These are phyloP conservation scores for Rubia balearica DNA, from an alignment of 305 asterid species.

Conservation along the genomic window DNA sequence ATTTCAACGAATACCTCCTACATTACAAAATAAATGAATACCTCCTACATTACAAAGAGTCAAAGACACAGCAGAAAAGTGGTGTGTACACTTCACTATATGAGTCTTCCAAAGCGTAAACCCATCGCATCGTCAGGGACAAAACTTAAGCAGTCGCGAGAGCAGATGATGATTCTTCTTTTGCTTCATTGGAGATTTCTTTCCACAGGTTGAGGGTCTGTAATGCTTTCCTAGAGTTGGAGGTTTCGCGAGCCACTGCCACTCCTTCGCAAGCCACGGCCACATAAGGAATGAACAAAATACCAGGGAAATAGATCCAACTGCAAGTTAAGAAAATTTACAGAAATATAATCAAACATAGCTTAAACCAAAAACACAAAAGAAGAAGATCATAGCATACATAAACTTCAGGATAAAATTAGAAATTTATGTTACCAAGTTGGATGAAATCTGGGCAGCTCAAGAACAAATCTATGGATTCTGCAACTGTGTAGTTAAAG, in stretches of 20 bases:
- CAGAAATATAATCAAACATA: no score
- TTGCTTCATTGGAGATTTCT: conserved; percentile 50
- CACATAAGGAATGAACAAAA: no score
- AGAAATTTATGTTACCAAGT: no score
- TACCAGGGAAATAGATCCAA: no score
- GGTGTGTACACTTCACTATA: background rate
- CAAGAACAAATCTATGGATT: no score
- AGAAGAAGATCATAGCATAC: no score
- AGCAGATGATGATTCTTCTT: conserved; percentile 20
- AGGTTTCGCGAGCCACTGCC: conserved; percentile 51
- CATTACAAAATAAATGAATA: background rate
- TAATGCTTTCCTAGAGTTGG: conserved; percentile 62
- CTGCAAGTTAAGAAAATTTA: no score
- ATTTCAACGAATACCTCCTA: no score
- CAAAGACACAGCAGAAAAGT: background rate
- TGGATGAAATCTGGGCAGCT: no score
- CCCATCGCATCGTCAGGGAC: background rate
- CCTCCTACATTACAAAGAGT: background rate
- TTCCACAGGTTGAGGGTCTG: conserved; percentile 63
- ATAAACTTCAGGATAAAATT: no score
- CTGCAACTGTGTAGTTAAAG: no score
- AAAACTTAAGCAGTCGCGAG: conserved; percentile 22
- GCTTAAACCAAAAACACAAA: no score
- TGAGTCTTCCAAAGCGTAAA: background rate
- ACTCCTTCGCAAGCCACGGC: conserved; percentile 41